These are phyloP conservation scores for Fusarium scirpi DNA, from an alignment of 2,329 filamentous ascomycete genomes.

Conservation along the genomic window DNA sequence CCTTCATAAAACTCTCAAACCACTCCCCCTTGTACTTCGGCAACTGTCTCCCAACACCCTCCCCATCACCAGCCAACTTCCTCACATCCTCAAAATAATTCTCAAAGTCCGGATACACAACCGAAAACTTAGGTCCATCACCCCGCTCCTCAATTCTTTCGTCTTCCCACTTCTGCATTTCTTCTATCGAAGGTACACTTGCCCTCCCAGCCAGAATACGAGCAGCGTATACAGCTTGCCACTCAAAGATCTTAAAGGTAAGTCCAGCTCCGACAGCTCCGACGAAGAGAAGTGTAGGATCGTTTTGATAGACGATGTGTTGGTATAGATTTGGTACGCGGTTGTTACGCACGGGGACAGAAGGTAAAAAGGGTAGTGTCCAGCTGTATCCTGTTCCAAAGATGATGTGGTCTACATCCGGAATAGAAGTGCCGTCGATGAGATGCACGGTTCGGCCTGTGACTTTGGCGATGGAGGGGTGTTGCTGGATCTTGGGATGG, in stretches of 20 bases:
- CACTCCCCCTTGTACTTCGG: slow-evolving; percentile 61
- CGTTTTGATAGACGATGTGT: slow-evolving; percentile 66
- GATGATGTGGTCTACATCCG: slow-evolving; percentile 70
- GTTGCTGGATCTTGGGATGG: slow-evolving; percentile 64
- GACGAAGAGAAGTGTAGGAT: slow-evolving; percentile 68
- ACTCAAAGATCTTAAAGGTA: slow-evolving; percentile 77
- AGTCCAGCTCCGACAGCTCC: slow-evolving; percentile 69
- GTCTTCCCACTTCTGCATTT: slow-evolving; percentile 68
- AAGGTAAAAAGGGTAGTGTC: slow-evolving; percentile 70
- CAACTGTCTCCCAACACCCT: slow-evolving; percentile 58
- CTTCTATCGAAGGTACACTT: slow-evolving; percentile 60
- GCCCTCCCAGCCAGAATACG: slow-evolving; percentile 67
- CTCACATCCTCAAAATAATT: slow-evolving; percentile 72
- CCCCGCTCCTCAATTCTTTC: slow-evolving; percentile 65
- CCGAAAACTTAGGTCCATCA: slow-evolving; percentile 67
- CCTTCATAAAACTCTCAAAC: slow-evolving; percentile 64
- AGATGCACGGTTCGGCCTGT: slow-evolving; percentile 64
- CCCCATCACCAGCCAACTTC: slow-evolving; percentile 60
- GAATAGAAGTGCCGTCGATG: slow-evolving; percentile 64
- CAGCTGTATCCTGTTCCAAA: slow-evolving; percentile 76
- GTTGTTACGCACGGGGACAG: slow-evolving; percentile 65
- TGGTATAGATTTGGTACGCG: slow-evolving; percentile 68
- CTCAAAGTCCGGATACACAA: slow-evolving; percentile 72
- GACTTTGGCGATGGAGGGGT: slow-evolving; percentile 63
- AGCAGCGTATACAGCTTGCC: slow-evolving; percentile 73